phyloP scores from a whole-genome alignment of 768 basidiomycete species.

The Boletus rufocinnamomeus region DNA sequence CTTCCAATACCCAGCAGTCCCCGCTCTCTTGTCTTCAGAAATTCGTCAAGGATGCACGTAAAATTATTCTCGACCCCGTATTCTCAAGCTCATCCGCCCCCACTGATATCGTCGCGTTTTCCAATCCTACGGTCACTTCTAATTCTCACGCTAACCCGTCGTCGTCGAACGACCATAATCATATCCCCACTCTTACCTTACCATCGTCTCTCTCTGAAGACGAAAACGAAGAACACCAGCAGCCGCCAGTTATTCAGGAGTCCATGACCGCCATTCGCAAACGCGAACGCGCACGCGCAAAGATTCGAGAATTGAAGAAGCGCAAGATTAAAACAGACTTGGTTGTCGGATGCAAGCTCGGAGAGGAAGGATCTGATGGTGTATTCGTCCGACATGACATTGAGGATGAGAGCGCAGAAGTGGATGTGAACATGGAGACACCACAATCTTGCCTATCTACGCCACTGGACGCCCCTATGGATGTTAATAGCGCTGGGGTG shows the following conservation, averaged over 20 bases:
- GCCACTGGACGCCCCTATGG: slow-evolving; percentile 17
- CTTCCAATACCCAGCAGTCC: slow-evolving; percentile 43
- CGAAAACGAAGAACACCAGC: slow-evolving; percentile 26
- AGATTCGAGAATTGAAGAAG: slow-evolving; percentile 58
- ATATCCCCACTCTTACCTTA: slow-evolving; percentile 20
- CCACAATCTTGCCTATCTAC: slow-evolving; percentile 27
- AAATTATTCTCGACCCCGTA: slow-evolving; percentile 50
- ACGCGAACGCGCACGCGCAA: slow-evolving; percentile 49
- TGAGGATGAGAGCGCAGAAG: slow-evolving; percentile 61
- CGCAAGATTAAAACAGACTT: slow-evolving; percentile 42
- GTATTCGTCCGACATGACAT: slow-evolving; percentile 58
- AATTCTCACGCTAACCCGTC: slow-evolving; percentile 27
- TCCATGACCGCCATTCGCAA: slow-evolving; percentile 24
- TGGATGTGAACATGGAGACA: slow-evolving; percentile 51
- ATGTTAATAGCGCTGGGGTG: slow-evolving; percentile 14
- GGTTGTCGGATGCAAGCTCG: slow-evolving; percentile 35
- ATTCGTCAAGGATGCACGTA: slow-evolving; percentile 55
- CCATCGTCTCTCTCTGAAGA: slow-evolving; percentile 37
- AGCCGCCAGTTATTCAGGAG: slow-evolving; percentile 19
- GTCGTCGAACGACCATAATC: slow-evolving; percentile 28
- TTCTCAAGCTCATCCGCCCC: slow-evolving; percentile 27
- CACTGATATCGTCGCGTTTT: slow-evolving; percentile 18
- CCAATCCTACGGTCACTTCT: slow-evolving; percentile 32
- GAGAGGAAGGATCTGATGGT: slow-evolving; percentile 36
- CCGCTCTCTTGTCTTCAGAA: slow-evolving; percentile 56